These are phyloP conservation scores for Ganoderma lucidum DNA, from an alignment of 1,284 basidiomycete genomes.

Conservation along the genomic window DNA sequence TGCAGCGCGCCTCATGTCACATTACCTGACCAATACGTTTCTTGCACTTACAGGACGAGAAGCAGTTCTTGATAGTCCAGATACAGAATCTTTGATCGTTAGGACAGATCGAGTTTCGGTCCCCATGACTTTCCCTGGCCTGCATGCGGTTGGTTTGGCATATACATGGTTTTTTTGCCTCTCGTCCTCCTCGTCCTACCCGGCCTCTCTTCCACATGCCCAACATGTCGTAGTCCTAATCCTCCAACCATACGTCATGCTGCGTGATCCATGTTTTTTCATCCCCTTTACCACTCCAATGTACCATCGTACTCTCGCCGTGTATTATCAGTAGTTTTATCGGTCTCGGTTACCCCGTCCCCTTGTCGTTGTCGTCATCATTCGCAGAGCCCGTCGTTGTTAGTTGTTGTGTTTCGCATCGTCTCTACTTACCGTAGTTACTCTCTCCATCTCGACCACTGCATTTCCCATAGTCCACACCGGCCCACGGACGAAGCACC, in stretches of 20 bases:
- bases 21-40: constrained; percentile 10
- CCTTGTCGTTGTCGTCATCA: constrained; percentile 10
- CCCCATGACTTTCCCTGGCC: constrained; percentile 3
- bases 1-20: background rate
- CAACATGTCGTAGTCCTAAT: constrained; percentile 6
- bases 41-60: constrained; percentile 77
- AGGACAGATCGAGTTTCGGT: constrained; percentile 3
- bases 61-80: constrained; percentile 94
- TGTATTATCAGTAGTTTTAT: constrained; percentile 33
- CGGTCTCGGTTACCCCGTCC: constrained; percentile 13
- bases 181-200: constrained; percentile 11
- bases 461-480: constrained; percentile 13
- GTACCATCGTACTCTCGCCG: constrained; percentile 27
- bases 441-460: constrained; percentile 11
- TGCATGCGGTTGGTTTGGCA: constrained; percentile 22
- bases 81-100: constrained; percentile 75
- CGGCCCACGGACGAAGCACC: constrained; percentile 17
- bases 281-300: constrained; percentile 15
- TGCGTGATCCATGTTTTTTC: constrained; percentile 16
- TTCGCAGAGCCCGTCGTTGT: constrained; percentile 19
- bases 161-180: constrained; percentile 11
- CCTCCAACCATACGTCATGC: constrained; percentile 20
- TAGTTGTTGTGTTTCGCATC: constrained; percentile 18
- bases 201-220: background rate
- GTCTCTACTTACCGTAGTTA: constrained; percentile 19